These are phyloP conservation scores for Schwanniomyces occidentalis DNA, from an alignment of 805 yeast genomes.

Conservation along the genomic window DNA sequence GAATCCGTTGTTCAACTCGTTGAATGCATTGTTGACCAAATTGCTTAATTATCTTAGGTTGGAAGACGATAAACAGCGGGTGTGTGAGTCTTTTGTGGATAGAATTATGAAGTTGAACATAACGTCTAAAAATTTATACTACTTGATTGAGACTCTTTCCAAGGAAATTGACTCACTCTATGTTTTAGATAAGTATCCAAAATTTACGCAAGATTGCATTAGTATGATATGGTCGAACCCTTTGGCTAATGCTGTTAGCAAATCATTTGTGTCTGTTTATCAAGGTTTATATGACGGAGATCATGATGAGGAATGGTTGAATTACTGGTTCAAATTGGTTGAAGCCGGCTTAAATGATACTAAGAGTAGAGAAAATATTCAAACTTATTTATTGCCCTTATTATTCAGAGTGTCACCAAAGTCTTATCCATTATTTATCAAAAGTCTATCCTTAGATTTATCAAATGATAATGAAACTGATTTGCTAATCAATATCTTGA, in stretches of 20 bases:
- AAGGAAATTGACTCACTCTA: slow-evolving; percentile 43
- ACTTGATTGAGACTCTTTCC: slow-evolving; percentile 56
- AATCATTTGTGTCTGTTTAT: slow-evolving; percentile 43
- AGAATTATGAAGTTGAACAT: slow-evolving; percentile 7
- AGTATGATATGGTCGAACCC: slow-evolving; percentile 62
- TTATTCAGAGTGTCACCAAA: slow-evolving; percentile 54
- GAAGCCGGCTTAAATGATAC: slow-evolving; percentile 30
- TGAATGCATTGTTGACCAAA: slow-evolving; percentile 60
- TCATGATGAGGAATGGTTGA: slow-evolving; percentile 47
- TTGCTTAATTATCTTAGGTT: slow-evolving; percentile 41
- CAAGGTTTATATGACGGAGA: slow-evolving; percentile 20
- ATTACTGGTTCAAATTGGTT: slow-evolving; percentile 49
- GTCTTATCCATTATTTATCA: slow-evolving; percentile 42
- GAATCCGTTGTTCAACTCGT: slow-evolving; percentile 68
- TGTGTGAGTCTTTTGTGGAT: slow-evolving; percentile 25
- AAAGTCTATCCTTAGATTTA: slow-evolving; percentile 17
- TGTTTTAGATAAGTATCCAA: slow-evolving; percentile 46
- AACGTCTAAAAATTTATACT: slow-evolving; percentile 56
- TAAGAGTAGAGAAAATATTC: slow-evolving; percentile 46
- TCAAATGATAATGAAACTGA: slow-evolving; percentile 26
- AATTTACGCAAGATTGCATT: slow-evolving; percentile 46
- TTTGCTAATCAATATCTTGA: slow-evolving; percentile 54
- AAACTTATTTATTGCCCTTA: slow-evolving; percentile 60
- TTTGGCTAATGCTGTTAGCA: slow-evolving; percentile 67
- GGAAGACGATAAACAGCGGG: slow-evolving; percentile 15